Percentiles rank a stretch among this genome's conserved stretches.
These are phyloP conservation scores for Moricandia moricandioides DNA, from an alignment of 345 rosid species.

Conservation along the genomic window DNA sequence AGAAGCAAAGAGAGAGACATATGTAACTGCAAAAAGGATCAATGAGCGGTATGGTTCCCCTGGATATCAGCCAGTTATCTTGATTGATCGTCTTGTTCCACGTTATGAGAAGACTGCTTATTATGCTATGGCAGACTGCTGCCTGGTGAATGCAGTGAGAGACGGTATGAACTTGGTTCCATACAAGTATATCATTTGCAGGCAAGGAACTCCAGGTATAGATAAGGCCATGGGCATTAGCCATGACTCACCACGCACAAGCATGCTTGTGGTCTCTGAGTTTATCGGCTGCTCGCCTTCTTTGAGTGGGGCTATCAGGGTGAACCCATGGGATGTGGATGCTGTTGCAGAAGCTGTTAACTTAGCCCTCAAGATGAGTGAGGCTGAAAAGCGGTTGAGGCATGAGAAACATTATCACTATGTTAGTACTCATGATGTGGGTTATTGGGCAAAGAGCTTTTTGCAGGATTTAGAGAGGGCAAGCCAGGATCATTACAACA, in stretches of 20 bases:
- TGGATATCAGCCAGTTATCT: slow-evolving; percentile 60
- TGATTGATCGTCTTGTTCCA: slow-evolving; percentile 67
- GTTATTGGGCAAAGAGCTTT: slow-evolving; percentile 77
- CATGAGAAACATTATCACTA: slow-evolving; percentile 79
- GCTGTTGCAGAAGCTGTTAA: background rate
- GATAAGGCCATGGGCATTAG: slow-evolving; percentile 49
- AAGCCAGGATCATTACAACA: slow-evolving; percentile 65
- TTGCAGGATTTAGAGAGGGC: slow-evolving; percentile 72
- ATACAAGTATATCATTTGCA: slow-evolving; percentile 69
- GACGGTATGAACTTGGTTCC: slow-evolving; percentile 89
- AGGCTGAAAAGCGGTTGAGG: slow-evolving; percentile 51
- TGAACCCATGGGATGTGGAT: slow-evolving; percentile 40
- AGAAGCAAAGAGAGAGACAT: slow-evolving; percentile 71
- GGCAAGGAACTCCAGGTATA: slow-evolving; percentile 70
- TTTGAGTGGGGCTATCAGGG: slow-evolving; percentile 78
- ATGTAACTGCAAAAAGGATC: slow-evolving; percentile 56
- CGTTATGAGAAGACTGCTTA: slow-evolving; percentile 81
- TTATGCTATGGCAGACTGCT: slow-evolving; percentile 74
- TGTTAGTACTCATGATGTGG: slow-evolving; percentile 69
- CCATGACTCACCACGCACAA: slow-evolving; percentile 50
- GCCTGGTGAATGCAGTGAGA: slow-evolving; percentile 79
- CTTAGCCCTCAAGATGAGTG: slow-evolving; percentile 35
- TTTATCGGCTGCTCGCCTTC: slow-evolving; percentile 87
- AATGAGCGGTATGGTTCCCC: slow-evolving; percentile 57
- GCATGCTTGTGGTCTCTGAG: slow-evolving; percentile 85